Base-by-base conservation (phyloP, 495 filamentous ascomycete genomes). In the Annulohypoxylon maeteangense region DNA sequence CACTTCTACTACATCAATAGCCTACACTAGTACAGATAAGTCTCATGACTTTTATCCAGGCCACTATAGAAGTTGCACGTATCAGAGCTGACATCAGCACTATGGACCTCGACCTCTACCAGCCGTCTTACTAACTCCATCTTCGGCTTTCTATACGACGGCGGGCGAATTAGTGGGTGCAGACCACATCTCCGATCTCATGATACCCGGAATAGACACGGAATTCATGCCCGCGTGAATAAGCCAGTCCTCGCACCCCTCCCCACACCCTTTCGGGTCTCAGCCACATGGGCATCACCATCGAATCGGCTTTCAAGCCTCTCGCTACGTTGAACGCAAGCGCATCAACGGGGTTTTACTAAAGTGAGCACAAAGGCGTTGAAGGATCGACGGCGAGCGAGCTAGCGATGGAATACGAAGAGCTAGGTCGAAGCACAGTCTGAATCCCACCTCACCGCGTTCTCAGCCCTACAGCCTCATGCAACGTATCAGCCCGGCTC, bases 401-500 rank as follows among this genome's bases (percentile, higher is more conserved):
- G 18, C 18, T 51, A 25, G 42, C 42, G 32, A 55, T 53, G 1
- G 8, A 23, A 61, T 63, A 60, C 58, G 51, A 67, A 34, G n/a
- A 29, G 36, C 58, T 44, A 44, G 40, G n/a, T 44, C 40, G 6
- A 18, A 18, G 16, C 16, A 18, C 40, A 31, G 42, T 51, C 29
- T 42, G 34, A 23, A n/a, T 20, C 23, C 29, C 31, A 6, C 32
- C 7, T 53, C 44, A 20, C 16, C 38, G n/a, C 16, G 1, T 11
- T 47, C 48, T 71, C 68, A 71, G 68, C 68, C 57, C 42, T 67
- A 71, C 20, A 67, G 68, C 68, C 68, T 71, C 68, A 71, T 71
- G 62, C 51, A 71, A 67, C 50, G 68, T 71, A 63, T 40, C 58
- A 71, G 44, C 44, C 25, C 11, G 23, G 31, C 56, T 66, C 48